These are phyloP conservation scores for Golubevia sp. DNA, from an alignment of 1,284 basidiomycete species.

Conservation along the genomic window DNA sequence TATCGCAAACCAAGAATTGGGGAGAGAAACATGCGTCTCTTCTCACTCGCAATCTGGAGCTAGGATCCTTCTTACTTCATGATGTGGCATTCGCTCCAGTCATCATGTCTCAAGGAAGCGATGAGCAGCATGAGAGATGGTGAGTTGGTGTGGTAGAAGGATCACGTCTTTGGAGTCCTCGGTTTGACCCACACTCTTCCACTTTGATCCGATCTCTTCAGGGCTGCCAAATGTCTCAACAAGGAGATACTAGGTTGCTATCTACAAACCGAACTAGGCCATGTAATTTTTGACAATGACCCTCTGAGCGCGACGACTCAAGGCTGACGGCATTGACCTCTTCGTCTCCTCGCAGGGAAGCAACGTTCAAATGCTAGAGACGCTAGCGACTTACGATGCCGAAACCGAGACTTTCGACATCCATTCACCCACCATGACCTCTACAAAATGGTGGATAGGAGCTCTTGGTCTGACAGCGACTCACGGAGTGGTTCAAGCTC, in stretches of 20 bases:
- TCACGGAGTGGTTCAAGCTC: conserved; percentile 78
- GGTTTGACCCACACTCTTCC: too few relatives aligned
- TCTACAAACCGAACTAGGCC: conserved; percentile 67
- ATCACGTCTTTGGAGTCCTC: too few relatives aligned
- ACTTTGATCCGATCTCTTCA: too few relatives aligned
- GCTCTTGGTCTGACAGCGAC: conserved; percentile 74
- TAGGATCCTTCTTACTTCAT: conserved; percentile 37
- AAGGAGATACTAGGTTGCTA: conserved; percentile 31
- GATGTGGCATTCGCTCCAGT: conserved; percentile 55
- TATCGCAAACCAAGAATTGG: conserved; percentile 42
- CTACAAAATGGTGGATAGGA: conserved; percentile 80
- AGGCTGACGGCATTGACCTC: neutral
- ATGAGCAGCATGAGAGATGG: conserved; percentile 48
- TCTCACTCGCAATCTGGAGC: conserved; percentile 18
- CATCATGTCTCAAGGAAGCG: conserved; percentile 43
- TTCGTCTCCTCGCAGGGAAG: too few relatives aligned
- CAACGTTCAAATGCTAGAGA: conserved; percentile 68
- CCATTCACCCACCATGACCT: conserved; percentile 75
- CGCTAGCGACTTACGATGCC: conserved; percentile 75
- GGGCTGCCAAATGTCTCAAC: too few relatives aligned
- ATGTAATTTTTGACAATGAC: conserved; percentile 70
- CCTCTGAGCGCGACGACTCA: too few relatives aligned
- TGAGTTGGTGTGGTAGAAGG: conserved; percentile 19
- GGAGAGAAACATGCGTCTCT: conserved; percentile 34
- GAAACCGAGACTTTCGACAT: conserved; percentile 75